Percentiles rank a stretch among this genome's conserved stretches.
These are phyloP conservation scores for Setaria viridis DNA, from an alignment of 202 grass and related monocot species.

Conservation along the genomic window DNA sequence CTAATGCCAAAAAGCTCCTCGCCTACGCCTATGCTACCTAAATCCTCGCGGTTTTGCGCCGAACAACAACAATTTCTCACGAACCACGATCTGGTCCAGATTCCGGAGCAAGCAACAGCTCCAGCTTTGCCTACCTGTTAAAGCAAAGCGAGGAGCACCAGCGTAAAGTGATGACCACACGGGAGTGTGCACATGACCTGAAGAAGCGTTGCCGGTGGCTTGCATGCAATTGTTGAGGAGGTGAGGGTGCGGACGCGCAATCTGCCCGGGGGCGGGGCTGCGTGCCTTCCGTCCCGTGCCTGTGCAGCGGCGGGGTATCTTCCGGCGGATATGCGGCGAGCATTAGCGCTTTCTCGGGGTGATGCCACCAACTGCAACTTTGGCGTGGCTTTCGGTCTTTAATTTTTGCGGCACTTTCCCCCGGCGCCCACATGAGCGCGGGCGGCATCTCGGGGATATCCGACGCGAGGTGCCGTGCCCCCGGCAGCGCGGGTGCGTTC, in stretches of 20 bases:
- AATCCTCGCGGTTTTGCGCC: constrained; percentile 19
- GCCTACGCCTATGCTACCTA: constrained; percentile 21
- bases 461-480: constrained; percentile 30
- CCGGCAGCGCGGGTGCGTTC: constrained; percentile 28
- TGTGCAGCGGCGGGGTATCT: constrained; percentile 34
- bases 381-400: constrained; percentile 40
- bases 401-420: constrained; percentile 40
- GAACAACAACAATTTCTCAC: neutral
- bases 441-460: constrained; percentile 70
- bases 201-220: neutral
- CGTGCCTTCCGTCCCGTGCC: no score
- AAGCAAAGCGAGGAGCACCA: neutral
- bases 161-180: neutral
- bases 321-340: constrained; percentile 69
- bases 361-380: constrained; percentile 60
- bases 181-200: neutral
- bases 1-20: neutral
- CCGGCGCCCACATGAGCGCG: constrained; percentile 39
- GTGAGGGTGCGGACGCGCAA: neutral
- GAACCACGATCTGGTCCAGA: constrained; percentile 14
- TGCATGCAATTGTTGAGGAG: constrained; percentile 5
- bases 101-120: neutral
- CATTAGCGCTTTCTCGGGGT: constrained; percentile 49
- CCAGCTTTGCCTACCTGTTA: neutral
- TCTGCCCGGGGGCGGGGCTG: neutral